phyloP scores from a whole-genome alignment of 352 stramenopile species.

The Globisporangium yorkense region DNA sequence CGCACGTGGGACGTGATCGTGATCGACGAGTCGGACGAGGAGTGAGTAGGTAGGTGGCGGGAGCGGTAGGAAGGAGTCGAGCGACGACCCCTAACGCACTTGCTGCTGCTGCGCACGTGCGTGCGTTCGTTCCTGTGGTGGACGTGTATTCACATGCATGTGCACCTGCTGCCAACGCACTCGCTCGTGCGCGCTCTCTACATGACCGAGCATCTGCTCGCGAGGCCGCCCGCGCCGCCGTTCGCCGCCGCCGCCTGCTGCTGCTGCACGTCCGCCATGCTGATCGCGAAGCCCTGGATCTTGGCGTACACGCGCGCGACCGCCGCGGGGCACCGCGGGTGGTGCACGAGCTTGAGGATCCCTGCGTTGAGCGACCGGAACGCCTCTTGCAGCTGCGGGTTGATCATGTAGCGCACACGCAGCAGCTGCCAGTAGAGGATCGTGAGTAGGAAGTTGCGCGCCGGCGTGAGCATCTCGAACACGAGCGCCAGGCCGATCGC shows the following conservation, averaged over 20 bases:
- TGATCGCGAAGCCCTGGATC: slow-evolving; percentile 57
- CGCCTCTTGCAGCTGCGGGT: slow-evolving; percentile 73
- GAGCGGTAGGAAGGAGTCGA: slow-evolving; percentile 1
- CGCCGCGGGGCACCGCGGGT: slow-evolving; percentile 62
- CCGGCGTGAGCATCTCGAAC: slow-evolving; percentile 78
- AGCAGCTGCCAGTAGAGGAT: slow-evolving; percentile 89
- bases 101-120: not conserved
- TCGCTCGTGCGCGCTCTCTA: slow-evolving; percentile 22
- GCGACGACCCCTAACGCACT: not conserved
- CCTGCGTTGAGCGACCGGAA: slow-evolving; percentile 67
- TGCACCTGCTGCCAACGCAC: not conserved
- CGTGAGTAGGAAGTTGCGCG: slow-evolving; percentile 82
- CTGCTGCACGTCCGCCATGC: slow-evolving; percentile 57
- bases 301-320: slow-evolving; percentile 57
- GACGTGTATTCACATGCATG: no score
- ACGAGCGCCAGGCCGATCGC: slow-evolving; percentile 75
- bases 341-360: slow-evolving; percentile 51
- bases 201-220: slow-evolving; percentile 66
- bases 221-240: slow-evolving; percentile 26
- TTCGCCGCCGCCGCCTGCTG: slow-evolving; percentile 26
- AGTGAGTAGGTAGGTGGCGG: slow-evolving; percentile 7
- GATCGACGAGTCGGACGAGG: slow-evolving; percentile 64
- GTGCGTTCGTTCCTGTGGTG: no score
- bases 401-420: slow-evolving; percentile 90
- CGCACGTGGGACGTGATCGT: slow-evolving; percentile 72